Evolutionary conservation across 805 yeast species (phyloP).

Genomic region (Yarrowia divulgata): DNA sequence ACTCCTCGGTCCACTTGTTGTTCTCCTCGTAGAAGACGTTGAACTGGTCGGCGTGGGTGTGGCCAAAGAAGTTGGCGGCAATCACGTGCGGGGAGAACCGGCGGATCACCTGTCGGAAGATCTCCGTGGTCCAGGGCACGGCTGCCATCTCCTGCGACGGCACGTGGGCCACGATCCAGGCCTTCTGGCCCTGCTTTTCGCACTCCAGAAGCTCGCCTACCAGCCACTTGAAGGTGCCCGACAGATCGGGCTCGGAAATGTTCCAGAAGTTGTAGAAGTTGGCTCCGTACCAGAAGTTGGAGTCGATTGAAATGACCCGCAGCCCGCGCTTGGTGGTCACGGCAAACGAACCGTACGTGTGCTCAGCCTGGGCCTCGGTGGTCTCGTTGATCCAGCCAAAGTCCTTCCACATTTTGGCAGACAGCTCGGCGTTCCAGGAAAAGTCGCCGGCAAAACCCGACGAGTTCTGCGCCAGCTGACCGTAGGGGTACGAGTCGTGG

Average conservation of each 20-base stretch:
- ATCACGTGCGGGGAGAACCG: slow-evolving; percentile 75
- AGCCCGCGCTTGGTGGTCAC: slow-evolving; percentile 63
- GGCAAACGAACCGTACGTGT: slow-evolving; percentile 66
- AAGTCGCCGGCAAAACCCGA: slow-evolving; percentile 56
- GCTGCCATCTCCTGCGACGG: slow-evolving; percentile 61
- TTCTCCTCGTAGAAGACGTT: slow-evolving; percentile 61
- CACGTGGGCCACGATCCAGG: slow-evolving; percentile 77
- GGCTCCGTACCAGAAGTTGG: slow-evolving; percentile 71
- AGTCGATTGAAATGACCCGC: slow-evolving; percentile 67
- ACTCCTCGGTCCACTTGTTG: slow-evolving; percentile 49
- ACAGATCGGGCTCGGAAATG: slow-evolving; percentile 60
- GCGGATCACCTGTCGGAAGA: slow-evolving; percentile 63
- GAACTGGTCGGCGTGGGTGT: slow-evolving; percentile 74
- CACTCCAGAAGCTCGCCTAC: slow-evolving; percentile 66
- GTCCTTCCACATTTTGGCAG: slow-evolving; percentile 59
- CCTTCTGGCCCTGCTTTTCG: slow-evolving; percentile 64
- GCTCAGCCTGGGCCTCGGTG: slow-evolving; percentile 46
- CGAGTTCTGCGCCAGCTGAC: slow-evolving; percentile 65
- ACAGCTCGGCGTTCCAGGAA: slow-evolving; percentile 58
- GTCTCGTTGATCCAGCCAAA: slow-evolving; percentile 54
- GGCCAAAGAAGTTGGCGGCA: slow-evolving; percentile 74
- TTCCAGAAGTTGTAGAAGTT: slow-evolving; percentile 64
- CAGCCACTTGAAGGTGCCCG: slow-evolving; percentile 68
- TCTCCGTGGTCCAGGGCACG: slow-evolving; percentile 64
- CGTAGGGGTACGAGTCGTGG: slow-evolving; percentile 77